Base-by-base conservation (phyloP, 495 filamentous ascomycete species). In the Gamarada debralockiae region DNA sequence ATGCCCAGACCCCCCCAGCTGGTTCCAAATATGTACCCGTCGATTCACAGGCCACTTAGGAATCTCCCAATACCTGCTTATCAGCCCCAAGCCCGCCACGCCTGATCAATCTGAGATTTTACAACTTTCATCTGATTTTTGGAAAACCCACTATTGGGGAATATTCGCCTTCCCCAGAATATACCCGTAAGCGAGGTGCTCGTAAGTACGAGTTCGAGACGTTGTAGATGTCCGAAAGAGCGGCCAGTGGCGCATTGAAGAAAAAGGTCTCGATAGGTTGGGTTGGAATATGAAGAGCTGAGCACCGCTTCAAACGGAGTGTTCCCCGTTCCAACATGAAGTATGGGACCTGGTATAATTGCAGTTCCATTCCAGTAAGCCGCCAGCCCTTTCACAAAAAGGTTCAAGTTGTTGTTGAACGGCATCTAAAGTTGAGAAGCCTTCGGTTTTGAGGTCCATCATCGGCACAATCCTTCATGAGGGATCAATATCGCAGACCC, bases 251-350 rank as follows among this genome's bases (percentile, higher is more conserved):
- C 10, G 74, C 76, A 53, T 79, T 76, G 61, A 72, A 79, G 66
- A 79, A 79, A 31, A 77, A 63, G n/a, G 62, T 76, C 71, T n/a
- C 71, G 66, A 59, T 70, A 64, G 4, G 69, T 67, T 1, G 64
- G 47, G 54, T 74, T 74, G 17, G 58, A 23, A 43, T 51, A 54
- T 2, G 77, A 46, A 23, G 63, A 65, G 54, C 72, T 62, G n/a
- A 59, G 46, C 0, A 79, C 47, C 18, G 62, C 59, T 48, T 70
- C 59, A 46, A 80, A 77, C 3, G 73, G 73, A 0, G 73, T 68
- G 29, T 76, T 71, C 10, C 74, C 73, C 6, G 70, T 71, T 3
- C 65, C 74, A 9, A 76, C 70, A 10, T 75, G 62, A 3, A 71
- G 74, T 24, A 78, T 64, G 0, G 73, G 71, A 20, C 73, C 65